Conservation (phyloP, 2,329 filamentous ascomycete species). For the Scedosporium apiospermum region DNA sequence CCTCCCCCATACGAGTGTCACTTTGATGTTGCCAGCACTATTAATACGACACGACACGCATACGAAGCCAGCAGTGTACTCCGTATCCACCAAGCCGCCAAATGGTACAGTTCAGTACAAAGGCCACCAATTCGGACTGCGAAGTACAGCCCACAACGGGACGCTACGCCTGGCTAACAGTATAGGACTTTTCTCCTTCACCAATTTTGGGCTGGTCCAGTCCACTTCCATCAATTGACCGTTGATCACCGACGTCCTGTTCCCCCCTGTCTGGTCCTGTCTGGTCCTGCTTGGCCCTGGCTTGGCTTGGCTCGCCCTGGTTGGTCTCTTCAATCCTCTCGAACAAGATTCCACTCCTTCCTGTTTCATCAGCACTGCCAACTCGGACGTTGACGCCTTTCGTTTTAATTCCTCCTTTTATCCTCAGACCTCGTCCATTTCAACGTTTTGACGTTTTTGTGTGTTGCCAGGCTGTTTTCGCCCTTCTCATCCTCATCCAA, state of each 20-base stretch:
- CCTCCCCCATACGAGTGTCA: neutral
- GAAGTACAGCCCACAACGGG: neutral
- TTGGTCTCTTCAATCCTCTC: neutral
- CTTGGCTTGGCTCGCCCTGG: too few species aligned
- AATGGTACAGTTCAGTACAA: neutral
- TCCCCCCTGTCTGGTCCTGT: too few species aligned
- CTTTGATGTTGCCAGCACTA: neutral
- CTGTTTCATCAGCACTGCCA: slow-evolving; percentile 1
- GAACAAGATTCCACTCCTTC: neutral
- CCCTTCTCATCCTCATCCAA: neutral
- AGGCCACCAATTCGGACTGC: neutral
- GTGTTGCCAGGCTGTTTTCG: too few species aligned
- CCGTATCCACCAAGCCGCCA: neutral
- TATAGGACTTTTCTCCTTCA: neutral
- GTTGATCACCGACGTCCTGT: too few species aligned
- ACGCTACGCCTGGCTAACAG: neutral
- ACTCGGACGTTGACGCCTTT: neutral
- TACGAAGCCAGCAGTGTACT: neutral
- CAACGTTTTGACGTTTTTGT: neutral
- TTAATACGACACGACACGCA: neutral
- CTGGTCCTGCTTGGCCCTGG: too few species aligned
- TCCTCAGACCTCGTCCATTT: neutral
- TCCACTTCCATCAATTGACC: too few species aligned
- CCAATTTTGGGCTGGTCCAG: neutral
- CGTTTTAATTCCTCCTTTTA: neutral